Evolutionary conservation across 2,329 filamentous ascomycete species (phyloP), one percentile per base, ranked within the genome.

Genomic region (Plenodomus tracheiphilus): DNA sequence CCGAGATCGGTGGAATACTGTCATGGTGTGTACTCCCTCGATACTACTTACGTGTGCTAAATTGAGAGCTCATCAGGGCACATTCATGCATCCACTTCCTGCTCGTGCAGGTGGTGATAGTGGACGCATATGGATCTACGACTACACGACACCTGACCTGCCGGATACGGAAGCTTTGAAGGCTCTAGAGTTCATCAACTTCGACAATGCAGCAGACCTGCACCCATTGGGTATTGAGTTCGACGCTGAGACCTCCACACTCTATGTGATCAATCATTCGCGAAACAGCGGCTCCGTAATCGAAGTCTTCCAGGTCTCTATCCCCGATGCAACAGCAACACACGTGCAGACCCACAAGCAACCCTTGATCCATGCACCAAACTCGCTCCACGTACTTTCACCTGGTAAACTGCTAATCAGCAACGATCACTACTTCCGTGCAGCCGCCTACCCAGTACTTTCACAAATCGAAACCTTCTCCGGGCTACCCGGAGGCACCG

Each of bases 1-100:
- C 13, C 52, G 76, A 19, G 75, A 77, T 54, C 54, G 59, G 4
- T 77, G 75, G 75, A 77, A 78, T 43, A 76, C 74, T 0, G 75
- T 77, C 10, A 76, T 77, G 74, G 75, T 76, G 46, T 48, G 67
- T 49, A 3, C n/a, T 32, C n/a, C 28, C 17, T 9, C 7, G 37
- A 38, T 22, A 8, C 3, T 25, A 3, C 15, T 34, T 36, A 4
- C 2, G 11, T 15, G 20, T 20, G n/a, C 16, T n/a, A 13, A 2
- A 4, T n/a, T 18, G 16, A 18, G 41, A 21, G 9, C 8, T n/a
- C 7, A 16, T 39, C 36, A 68, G 69, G 68, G 71, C 21, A 59
- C 62, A 2, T 73, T 73, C 46, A 44, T 56, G 8, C 46, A 51
- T 2, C 38, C 53, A 16, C 16, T 18, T 2, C 34, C 21, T 3